These are phyloP conservation scores for Plantago lanceolata DNA, from an alignment of 305 asterid genomes.

Conservation along the genomic window DNA sequence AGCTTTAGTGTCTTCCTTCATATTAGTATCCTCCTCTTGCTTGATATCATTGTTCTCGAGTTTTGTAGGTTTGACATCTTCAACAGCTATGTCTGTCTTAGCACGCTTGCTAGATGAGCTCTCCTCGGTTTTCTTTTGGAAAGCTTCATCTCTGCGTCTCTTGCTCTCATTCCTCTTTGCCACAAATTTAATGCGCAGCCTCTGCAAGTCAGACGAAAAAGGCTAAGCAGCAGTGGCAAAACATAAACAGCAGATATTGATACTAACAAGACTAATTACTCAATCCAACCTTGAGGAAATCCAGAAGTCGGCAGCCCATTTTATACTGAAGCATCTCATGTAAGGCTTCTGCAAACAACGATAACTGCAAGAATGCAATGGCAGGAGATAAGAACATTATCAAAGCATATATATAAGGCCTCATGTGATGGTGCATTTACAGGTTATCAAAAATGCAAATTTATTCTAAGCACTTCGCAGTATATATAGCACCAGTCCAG, in stretches of 20 bases:
- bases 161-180: slow-evolving; percentile 66
- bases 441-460: not conserved
- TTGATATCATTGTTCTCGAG: slow-evolving; percentile 28
- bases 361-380: slow-evolving; percentile 52
- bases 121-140: slow-evolving; percentile 46
- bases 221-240: slow-evolving; percentile 16
- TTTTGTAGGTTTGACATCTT: slow-evolving; percentile 40
- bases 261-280: slow-evolving; percentile 19
- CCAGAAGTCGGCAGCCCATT: slow-evolving; percentile 83
- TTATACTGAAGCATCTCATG: slow-evolving; percentile 92
- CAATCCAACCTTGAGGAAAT: slow-evolving; percentile 79
- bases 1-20: slow-evolving; percentile 40
- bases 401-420: slow-evolving; percentile 2
- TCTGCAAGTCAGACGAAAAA: slow-evolving; percentile 37
- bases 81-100: slow-evolving; percentile 34
- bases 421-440: not conserved
- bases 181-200: slow-evolving; percentile 52
- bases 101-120: slow-evolving; percentile 49
- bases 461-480: not conserved
- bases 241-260: not conserved
- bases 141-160: slow-evolving; percentile 61
- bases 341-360: slow-evolving; percentile 83
- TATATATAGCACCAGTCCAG: not conserved
- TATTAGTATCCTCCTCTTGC: slow-evolving; percentile 29
- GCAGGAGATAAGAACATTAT: slow-evolving; percentile 1